phyloP scores from a whole-genome alignment of 495 filamentous ascomycete species.

The Parathielavia hyrcaniae region DNA sequence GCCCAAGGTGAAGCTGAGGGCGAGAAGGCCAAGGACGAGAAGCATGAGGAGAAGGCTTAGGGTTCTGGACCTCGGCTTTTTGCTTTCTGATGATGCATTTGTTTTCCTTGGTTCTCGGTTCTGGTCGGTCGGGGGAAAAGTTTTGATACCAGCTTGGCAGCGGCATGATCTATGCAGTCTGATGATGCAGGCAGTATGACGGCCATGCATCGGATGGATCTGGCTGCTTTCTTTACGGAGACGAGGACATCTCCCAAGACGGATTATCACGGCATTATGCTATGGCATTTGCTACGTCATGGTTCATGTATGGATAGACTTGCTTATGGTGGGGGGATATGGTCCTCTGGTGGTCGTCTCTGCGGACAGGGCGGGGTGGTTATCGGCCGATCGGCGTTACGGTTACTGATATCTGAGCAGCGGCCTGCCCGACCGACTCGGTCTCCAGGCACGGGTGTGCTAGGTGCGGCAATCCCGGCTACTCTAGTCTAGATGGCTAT shows the following conservation, averaged over 20 bases:
- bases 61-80: slow-evolving; percentile 18
- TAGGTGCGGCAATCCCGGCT: slow-evolving; percentile 21
- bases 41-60: slow-evolving; percentile 53
- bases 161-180: slow-evolving; percentile 37
- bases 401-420: slow-evolving; percentile 25
- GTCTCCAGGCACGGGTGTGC: slow-evolving; percentile 17
- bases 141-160: slow-evolving; percentile 43
- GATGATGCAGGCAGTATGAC: slow-evolving; percentile 12
- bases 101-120: slow-evolving; percentile 25
- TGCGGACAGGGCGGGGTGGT: slow-evolving; percentile 22
- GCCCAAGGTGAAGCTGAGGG: slow-evolving; percentile 34
- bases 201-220: slow-evolving; percentile 21
- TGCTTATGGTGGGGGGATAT: slow-evolving; percentile 23
- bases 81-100: slow-evolving; percentile 13
- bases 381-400: slow-evolving; percentile 28
- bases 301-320: slow-evolving; percentile 33
- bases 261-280: slow-evolving; percentile 28
- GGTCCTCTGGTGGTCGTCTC: slow-evolving; percentile 23
- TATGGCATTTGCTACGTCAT: slow-evolving; percentile 32
- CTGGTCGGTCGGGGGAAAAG: slow-evolving; percentile 44
- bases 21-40: slow-evolving; percentile 50
- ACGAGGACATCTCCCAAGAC: slow-evolving; percentile 21
- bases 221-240: slow-evolving; percentile 23
- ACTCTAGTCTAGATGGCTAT: slow-evolving; percentile 17
- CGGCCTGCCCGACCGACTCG: slow-evolving; percentile 16